Percentiles rank a stretch among this genome's conserved stretches.
Evolutionary conservation across 805 yeast genomes (phyloP).

Genomic region (Kazachstania bromeliacearum): DNA sequence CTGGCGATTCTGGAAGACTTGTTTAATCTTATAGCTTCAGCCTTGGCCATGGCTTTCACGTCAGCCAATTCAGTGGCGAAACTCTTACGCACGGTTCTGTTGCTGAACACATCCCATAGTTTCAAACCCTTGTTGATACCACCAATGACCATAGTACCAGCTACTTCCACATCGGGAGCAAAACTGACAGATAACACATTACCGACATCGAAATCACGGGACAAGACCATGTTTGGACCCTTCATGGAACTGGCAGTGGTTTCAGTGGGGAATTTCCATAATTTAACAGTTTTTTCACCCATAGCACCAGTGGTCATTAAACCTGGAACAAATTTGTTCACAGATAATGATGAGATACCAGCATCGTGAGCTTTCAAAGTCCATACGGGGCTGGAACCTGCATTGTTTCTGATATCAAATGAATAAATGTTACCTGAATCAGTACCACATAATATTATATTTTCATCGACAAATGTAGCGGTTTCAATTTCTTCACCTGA

Average conservation of each 20-base stretch:
- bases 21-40: conserved; percentile 45
- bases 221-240: conserved; percentile 77
- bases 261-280: conserved; percentile 66
- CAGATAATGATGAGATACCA: conserved; percentile 75
- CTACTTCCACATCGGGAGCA: conserved; percentile 79
- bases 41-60: conserved; percentile 49
- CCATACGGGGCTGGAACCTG: conserved; percentile 68
- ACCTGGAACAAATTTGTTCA: conserved; percentile 59
- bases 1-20: conserved; percentile 66
- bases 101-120: conserved; percentile 87
- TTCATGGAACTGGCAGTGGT: conserved; percentile 23
- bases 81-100: conserved; percentile 62
- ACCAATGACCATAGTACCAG: conserved; percentile 78
- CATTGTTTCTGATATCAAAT: conserved; percentile 64
- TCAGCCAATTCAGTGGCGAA: conserved; percentile 50
- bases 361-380: conserved; percentile 95
- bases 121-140: conserved; percentile 80
- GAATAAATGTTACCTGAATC: conserved; percentile 85
- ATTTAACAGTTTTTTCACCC: conserved; percentile 78
- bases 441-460: conserved; percentile 72
- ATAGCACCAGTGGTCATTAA: conserved; percentile 79
- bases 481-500: conserved; percentile 77
- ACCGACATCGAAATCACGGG: conserved; percentile 91
- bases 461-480: conserved; percentile 58
- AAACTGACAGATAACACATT: conserved; percentile 75